Conservation (phyloP, 2,329 filamentous ascomycete species). For the Cercospora zeae-maydis region DNA sequence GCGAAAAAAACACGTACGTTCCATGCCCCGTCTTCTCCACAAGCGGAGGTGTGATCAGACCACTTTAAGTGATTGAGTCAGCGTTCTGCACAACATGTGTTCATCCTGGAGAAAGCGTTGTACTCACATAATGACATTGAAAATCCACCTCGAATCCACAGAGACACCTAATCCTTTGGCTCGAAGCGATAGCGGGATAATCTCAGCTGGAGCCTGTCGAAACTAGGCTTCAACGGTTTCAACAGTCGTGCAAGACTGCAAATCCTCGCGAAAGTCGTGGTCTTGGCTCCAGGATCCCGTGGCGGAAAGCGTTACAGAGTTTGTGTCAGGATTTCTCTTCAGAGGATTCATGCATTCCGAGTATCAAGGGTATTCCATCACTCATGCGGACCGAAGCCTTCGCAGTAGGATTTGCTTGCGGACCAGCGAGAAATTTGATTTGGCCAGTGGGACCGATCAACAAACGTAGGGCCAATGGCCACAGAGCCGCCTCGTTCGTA, state of each 20-base stretch:
- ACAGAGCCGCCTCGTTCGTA: too few relatives aligned
- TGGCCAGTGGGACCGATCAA: too few relatives aligned
- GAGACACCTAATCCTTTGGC: constrained; percentile 60
- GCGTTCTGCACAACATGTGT: too few relatives aligned
- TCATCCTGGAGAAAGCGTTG: too few relatives aligned
- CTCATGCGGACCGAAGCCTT: too few relatives aligned
- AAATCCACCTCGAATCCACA: constrained; percentile 49
- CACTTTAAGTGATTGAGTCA: constrained; percentile 24
- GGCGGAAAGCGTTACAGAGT: background rate
- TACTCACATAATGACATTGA: constrained; percentile 57
- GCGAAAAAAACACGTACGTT: constrained; percentile 63
- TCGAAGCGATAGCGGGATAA: constrained; percentile 59
- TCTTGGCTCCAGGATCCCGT: background rate
- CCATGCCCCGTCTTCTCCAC: constrained; percentile 54
- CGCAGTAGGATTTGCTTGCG: too few relatives aligned
- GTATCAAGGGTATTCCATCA: too few relatives aligned
- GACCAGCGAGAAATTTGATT: too few relatives aligned
- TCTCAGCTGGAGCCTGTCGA: constrained; percentile 47
- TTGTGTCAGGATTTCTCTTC: background rate
- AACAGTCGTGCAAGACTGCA: background rate
- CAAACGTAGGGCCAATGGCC: too few relatives aligned
- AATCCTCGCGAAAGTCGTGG: background rate
- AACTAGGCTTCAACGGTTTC: background rate
- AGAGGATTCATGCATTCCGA: too few relatives aligned
- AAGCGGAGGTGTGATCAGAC: constrained; percentile 39